Evolutionary conservation across 257 asterid genomes (phyloP), one percentile per base, ranked within the genome.

Genomic region (Scutellaria barbata): DNA sequence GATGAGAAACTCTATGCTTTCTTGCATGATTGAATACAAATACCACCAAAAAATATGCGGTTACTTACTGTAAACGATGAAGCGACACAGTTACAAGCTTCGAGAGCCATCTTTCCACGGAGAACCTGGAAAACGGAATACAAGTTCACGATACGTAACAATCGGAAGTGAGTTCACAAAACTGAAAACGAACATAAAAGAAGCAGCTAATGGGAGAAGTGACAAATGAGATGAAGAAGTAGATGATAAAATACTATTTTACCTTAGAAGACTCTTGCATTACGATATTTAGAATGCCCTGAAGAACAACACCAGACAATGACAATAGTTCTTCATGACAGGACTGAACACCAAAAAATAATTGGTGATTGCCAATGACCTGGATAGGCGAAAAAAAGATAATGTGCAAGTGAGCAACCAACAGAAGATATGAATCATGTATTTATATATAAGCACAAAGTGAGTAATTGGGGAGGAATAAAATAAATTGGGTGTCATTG

Each of bases 61-160:
- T 39, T 46, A 72, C 90, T 81, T 80, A 92, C 98, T 62, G 10
- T 79, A 78, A 89, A 89, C 20, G 90, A 81, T 69, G 90, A 85
- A 12, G 88, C 95, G 72, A 89, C 41, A 76, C 90, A 87, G 77
- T 86, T 80, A 73, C 96, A 92, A 74, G 85, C 90, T 83, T 89
- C 96, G 10, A 92, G 90, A 57, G 96, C 95, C 55, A 85, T 79
- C 79, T 76, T 79, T 63, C 96, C 98, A 56, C 87, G 87, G 43
- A 79, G 74, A 74, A 80, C 90, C 96, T 92, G 81, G 50, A 71
- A 80, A 33, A 20, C 50, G 59, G 71, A 56, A 75, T 39, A 63
- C 68, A 56, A 63, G 62, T 64, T 71, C 17, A 48, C 25, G n/a
- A n/a, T n/a, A n/a, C n/a, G n/a, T n/a, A n/a, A n/a, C n/a, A n/a